Conservation (phyloP, 73 alveolate species). For the Stentor coeruleus region DNA sequence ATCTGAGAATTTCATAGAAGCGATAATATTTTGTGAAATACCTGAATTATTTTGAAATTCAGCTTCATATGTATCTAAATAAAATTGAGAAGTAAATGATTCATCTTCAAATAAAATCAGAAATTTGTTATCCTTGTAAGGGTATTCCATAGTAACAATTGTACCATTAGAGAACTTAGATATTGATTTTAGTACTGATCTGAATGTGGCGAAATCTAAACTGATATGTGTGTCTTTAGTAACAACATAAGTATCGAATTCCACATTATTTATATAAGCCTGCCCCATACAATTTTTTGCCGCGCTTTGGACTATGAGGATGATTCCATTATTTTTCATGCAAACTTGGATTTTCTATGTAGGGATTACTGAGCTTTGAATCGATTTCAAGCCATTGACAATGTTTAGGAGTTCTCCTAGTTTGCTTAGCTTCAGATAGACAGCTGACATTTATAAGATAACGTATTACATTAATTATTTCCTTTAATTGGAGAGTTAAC, state of each 20-base stretch:
- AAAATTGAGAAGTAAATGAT: not conserved
- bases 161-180: not conserved
- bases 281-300: too few relatives aligned
- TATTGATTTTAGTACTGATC: conserved; percentile 38
- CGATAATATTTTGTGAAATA: not conserved
- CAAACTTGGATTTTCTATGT: too few relatives aligned
- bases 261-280: not conserved
- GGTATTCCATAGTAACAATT: not conserved
- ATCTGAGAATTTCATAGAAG: not conserved
- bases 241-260: not conserved
- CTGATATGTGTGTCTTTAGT: not conserved
- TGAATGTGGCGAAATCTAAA: conserved; percentile 36
- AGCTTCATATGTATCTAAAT: not conserved
- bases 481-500: too few relatives aligned
- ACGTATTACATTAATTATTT: too few relatives aligned
- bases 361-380: too few relatives aligned
- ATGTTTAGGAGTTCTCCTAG: too few relatives aligned
- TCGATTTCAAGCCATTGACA: too few relatives aligned
- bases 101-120: not conserved
- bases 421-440: too few relatives aligned
- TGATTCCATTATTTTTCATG: too few relatives aligned
- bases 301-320: too few relatives aligned
- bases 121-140: conserved; percentile 1
- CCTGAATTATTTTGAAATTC: not conserved
- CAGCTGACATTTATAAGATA: too few relatives aligned